A percentile compares a stretch with the other conserved stretches of the same genome.
phyloP scores from a whole-genome alignment of 805 yeast species.

The Hanseniaspora vineae region DNA sequence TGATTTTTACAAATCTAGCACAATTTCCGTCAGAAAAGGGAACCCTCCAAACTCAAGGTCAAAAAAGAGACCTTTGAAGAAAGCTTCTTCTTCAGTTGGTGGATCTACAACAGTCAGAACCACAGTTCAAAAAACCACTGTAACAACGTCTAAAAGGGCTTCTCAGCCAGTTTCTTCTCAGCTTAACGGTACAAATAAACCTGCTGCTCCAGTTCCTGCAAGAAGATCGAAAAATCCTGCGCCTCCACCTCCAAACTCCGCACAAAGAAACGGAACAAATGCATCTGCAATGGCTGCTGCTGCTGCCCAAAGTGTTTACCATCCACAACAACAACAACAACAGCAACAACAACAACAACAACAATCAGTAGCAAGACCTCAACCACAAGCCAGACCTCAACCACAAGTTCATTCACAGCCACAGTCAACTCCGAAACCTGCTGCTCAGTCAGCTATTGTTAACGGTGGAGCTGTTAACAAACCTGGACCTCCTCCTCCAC shows the following conservation, averaged over 20 bases:
- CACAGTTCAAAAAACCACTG: constrained; percentile 11
- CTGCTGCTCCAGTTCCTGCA: constrained; percentile 20
- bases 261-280: constrained; percentile 7
- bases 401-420: constrained; percentile 10
- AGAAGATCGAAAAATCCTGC: constrained; percentile 21
- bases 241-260: constrained; percentile 24
- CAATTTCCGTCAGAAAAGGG: constrained; percentile 71
- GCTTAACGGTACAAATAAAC: constrained; percentile 9
- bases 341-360: constrained; percentile 52
- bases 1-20: constrained; percentile 79
- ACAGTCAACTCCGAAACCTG: constrained; percentile 7
- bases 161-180: constrained; percentile 8
- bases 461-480: constrained; percentile 11
- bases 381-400: constrained; percentile 1
- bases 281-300: constrained; percentile 26
- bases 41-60: constrained; percentile 60
- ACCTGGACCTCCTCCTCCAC: constrained; percentile 54
- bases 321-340: constrained; percentile 33
- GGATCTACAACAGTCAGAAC: constrained; percentile 16
- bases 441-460: constrained; percentile 14
- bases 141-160: constrained; percentile 48
- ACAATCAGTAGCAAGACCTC: constrained; percentile 42
- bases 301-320: constrained; percentile 27
- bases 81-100: constrained; percentile 11
- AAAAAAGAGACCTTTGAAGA: constrained; percentile 63